These are phyloP conservation scores for Chlamydomonas urium DNA, from an alignment of 139 green algal species.

Conservation along the genomic window DNA sequence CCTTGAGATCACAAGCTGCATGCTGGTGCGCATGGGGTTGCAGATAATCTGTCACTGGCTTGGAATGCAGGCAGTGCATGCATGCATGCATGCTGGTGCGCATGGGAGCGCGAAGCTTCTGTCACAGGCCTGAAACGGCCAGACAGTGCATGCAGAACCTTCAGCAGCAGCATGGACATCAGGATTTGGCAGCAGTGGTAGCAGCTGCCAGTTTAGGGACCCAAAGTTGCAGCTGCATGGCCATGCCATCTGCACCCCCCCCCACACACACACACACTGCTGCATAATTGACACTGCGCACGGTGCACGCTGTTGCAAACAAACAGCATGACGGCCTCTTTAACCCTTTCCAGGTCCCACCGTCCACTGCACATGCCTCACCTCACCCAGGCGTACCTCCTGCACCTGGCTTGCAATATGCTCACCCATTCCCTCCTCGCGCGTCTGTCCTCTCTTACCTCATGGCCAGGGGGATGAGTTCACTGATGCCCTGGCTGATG, in stretches of 20 bases:
- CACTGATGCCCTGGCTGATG: slow-evolving; percentile 12
- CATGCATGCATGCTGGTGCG: not conserved
- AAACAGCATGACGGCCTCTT: not conserved
- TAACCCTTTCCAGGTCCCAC: not conserved
- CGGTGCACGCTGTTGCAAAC: not conserved
- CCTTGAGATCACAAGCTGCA: slow-evolving; percentile 33
- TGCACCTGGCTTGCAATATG: too few relatives aligned
- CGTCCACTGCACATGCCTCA: not conserved
- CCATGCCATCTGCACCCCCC: not conserved
- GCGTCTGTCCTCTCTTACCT: not conserved
- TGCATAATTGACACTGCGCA: not conserved
- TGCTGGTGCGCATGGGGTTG: slow-evolving; percentile 19
- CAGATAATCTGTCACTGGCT: not conserved
- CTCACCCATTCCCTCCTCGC: too few relatives aligned
- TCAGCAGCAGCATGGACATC: not conserved
- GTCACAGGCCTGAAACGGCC: too few relatives aligned
- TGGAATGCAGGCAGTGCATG: not conserved
- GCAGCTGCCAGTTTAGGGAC: not conserved
- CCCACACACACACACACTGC: not conserved
- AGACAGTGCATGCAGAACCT: not conserved
- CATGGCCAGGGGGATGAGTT: slow-evolving; percentile 45
- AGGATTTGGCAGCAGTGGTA: not conserved
- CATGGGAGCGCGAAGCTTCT: too few relatives aligned
- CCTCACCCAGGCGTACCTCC: not conserved
- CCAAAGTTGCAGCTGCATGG: not conserved